These are phyloP conservation scores for Pochonia chlamydosporia DNA, from an alignment of 2,329 filamentous ascomycete species.

Conservation along the genomic window DNA sequence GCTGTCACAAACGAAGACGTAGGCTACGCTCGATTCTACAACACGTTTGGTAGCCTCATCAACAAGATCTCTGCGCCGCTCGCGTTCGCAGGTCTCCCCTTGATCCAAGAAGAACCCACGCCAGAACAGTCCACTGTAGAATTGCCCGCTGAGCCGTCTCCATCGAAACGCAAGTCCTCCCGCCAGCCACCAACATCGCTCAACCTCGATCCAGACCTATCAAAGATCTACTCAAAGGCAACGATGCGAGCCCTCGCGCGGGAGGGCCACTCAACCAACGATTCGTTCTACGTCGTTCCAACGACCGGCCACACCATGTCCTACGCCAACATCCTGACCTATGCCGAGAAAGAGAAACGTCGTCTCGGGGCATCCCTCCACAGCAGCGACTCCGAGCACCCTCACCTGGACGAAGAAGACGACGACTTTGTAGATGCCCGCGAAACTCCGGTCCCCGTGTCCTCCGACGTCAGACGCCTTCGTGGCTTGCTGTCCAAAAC, in stretches of 20 bases:
- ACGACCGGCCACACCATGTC: slow-evolving; percentile 86
- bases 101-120: slow-evolving; percentile 50
- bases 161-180: slow-evolving; percentile 28
- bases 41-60: slow-evolving; percentile 81
- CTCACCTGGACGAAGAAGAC: slow-evolving; percentile 53
- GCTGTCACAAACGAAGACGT: slow-evolving; percentile 50
- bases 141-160: slow-evolving; percentile 24
- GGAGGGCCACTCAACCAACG: slow-evolving; percentile 57
- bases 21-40: slow-evolving; percentile 87
- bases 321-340: slow-evolving; percentile 82
- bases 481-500: slow-evolving; percentile 31
- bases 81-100: slow-evolving; percentile 85
- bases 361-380: slow-evolving; percentile 48
- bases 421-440: slow-evolving; percentile 88
- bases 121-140: slow-evolving; percentile 7
- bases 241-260: slow-evolving; percentile 74
- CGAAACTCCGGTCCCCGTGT: slow-evolving; percentile 52
- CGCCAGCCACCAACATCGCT: slow-evolving; percentile 13
- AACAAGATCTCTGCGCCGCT: slow-evolving; percentile 84
- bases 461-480: slow-evolving; percentile 35
- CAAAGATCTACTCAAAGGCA: slow-evolving; percentile 77
- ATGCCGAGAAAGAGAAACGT: slow-evolving; percentile 60
- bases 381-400: slow-evolving; percentile 38
- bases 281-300: slow-evolving; percentile 93
- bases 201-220: slow-evolving; percentile 64